Conservation (phyloP, 2,329 filamentous ascomycete genomes). For the Huntiella bhutanensis region DNA sequence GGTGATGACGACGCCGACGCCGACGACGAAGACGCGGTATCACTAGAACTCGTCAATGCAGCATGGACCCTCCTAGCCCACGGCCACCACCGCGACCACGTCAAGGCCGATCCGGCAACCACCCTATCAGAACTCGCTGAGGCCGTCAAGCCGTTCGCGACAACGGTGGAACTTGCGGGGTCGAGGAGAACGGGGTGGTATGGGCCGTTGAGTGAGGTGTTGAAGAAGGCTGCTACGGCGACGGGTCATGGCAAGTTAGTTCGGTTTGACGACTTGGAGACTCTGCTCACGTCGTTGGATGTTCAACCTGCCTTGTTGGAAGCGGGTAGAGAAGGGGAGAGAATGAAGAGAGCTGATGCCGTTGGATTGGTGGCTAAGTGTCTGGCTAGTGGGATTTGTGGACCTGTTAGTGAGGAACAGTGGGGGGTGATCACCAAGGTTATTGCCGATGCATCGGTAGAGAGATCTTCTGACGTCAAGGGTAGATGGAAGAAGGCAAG, state of each 20-base stretch:
- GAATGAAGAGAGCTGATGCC: slow-evolving; percentile 25
- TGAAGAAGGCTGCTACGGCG: slow-evolving; percentile 18
- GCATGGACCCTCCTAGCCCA: slow-evolving; percentile 27
- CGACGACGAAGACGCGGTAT: slow-evolving; percentile 20
- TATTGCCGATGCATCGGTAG: slow-evolving; percentile 19
- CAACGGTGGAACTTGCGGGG: slow-evolving; percentile 20
- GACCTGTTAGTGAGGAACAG: slow-evolving; percentile 14
- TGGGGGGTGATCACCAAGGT: slow-evolving; percentile 18
- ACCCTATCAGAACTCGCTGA: slow-evolving; percentile 24
- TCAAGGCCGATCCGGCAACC: slow-evolving; percentile 20
- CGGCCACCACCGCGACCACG: slow-evolving; percentile 26
- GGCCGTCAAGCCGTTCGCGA: slow-evolving; percentile 24
- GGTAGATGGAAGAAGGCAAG: slow-evolving; percentile 23
- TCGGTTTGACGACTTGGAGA: slow-evolving; percentile 14
- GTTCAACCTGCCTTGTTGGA: slow-evolving; percentile 23
- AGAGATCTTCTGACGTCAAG: slow-evolving; percentile 28
- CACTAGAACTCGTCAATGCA: not conserved
- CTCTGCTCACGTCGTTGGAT: slow-evolving; percentile 29
- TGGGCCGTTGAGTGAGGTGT: slow-evolving; percentile 26
- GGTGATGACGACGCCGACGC: slow-evolving; percentile 47
- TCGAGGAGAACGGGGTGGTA: slow-evolving; percentile 36
- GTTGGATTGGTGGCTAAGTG: slow-evolving; percentile 22
- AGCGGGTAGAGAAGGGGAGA: slow-evolving; percentile 32
- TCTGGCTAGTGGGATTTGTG: slow-evolving; percentile 19
- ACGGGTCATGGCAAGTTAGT: slow-evolving; percentile 15